These are phyloP conservation scores for Sarcodon aspratus DNA, from an alignment of 768 basidiomycete species.

Conservation along the genomic window DNA sequence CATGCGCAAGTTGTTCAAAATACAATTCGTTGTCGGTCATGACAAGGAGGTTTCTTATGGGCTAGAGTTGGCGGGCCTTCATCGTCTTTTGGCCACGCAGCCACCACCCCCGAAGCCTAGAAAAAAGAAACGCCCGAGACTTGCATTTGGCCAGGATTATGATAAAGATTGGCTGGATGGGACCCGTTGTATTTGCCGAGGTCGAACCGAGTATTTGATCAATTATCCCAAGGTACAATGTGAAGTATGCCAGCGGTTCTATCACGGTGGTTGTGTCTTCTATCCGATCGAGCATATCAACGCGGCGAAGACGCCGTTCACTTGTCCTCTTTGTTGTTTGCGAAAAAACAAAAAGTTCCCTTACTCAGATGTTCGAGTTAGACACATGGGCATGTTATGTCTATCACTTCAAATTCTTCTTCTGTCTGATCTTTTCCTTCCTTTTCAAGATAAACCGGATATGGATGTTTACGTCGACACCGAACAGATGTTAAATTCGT, in stretches of 20 bases:
- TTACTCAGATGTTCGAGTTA: conserved; percentile 68
- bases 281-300: conserved; percentile 33
- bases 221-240: conserved; percentile 58
- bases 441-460: conserved; percentile 31
- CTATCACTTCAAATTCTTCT: neutral
- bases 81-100: conserved; percentile 67
- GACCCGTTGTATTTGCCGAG: conserved; percentile 75
- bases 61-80: conserved; percentile 70
- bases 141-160: conserved; percentile 67
- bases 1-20: conserved; percentile 84
- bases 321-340: conserved; percentile 70
- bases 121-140: conserved; percentile 52
- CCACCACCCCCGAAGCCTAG: conserved; percentile 35
- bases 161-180: conserved; percentile 65
- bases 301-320: conserved; percentile 28
- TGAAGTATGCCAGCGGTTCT: conserved; percentile 49
- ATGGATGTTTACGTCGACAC: conserved; percentile 59
- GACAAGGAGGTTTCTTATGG: conserved; percentile 75
- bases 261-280: conserved; percentile 72
- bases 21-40: conserved; percentile 81
- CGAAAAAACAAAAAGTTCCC: conserved; percentile 62
- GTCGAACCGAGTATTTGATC: conserved; percentile 47
- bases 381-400: conserved; percentile 37
- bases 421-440: conserved; percentile 6
- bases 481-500: conserved; percentile 61